These are phyloP conservation scores for Chrysosporium keratinophilum DNA, from an alignment of 2,329 filamentous ascomycete genomes.

Conservation along the genomic window DNA sequence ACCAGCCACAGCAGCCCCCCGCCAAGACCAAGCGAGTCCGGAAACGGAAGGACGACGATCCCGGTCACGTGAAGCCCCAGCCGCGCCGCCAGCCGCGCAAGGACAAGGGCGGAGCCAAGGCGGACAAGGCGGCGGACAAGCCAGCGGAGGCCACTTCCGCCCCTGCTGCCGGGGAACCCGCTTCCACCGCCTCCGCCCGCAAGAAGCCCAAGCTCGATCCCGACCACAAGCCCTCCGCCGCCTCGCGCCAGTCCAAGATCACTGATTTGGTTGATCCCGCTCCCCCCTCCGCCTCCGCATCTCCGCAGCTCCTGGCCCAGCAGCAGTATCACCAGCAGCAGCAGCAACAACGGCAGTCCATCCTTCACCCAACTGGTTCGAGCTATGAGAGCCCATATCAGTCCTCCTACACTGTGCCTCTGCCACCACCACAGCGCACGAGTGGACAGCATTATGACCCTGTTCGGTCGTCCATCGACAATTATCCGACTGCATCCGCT, in stretches of 20 bases:
- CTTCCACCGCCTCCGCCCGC: slow-evolving; percentile 33
- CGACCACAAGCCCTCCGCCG: slow-evolving; percentile 18
- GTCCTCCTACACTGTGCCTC: slow-evolving; percentile 29
- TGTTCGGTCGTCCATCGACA: slow-evolving; percentile 59
- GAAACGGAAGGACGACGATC: slow-evolving; percentile 34
- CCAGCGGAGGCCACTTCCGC: slow-evolving; percentile 29
- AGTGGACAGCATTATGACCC: slow-evolving; percentile 83
- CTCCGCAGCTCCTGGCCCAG: slow-evolving; percentile 1
- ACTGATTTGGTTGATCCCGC: slow-evolving; percentile 29
- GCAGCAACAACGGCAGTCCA: background rate
- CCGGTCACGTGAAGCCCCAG: slow-evolving; percentile 13
- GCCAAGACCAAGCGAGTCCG: slow-evolving; percentile 24
- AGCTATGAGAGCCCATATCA: too few species aligned
- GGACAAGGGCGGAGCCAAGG: slow-evolving; percentile 14
- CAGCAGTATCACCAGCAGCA: slow-evolving; percentile 16
- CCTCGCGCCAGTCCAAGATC: slow-evolving; percentile 32
- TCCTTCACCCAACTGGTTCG: background rate
- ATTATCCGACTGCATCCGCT: slow-evolving; percentile 30
- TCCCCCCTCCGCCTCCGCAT: slow-evolving; percentile 15
- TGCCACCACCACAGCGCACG: slow-evolving; percentile 42
- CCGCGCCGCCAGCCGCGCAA: slow-evolving; percentile 14
- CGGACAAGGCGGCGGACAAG: slow-evolving; percentile 23
- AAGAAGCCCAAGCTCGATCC: slow-evolving; percentile 36
- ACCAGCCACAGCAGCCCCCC: slow-evolving; percentile 7
- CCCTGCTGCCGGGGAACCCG: slow-evolving; percentile 15